Percentiles rank a stretch among this genome's conserved stretches.
These are phyloP conservation scores for Pholiota conissans DNA, from an alignment of 768 basidiomycete genomes.

Conservation along the genomic window DNA sequence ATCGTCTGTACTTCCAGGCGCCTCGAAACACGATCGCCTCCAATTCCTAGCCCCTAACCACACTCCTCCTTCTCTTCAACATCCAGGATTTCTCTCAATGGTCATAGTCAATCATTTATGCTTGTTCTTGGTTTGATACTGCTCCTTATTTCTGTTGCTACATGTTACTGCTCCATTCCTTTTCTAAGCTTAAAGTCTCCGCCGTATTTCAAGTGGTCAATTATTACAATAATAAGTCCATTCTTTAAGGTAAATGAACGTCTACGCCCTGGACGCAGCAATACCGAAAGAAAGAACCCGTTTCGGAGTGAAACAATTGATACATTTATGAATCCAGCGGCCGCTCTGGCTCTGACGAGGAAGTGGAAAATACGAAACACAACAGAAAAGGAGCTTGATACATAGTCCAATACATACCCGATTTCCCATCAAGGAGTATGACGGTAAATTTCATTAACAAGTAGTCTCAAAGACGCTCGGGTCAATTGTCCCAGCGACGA, in stretches of 20 bases:
- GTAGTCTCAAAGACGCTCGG: too few relatives aligned
- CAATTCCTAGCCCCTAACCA: background rate
- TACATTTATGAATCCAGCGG: too few relatives aligned
- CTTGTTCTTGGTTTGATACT: conserved; percentile 10
- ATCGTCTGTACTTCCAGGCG: background rate
- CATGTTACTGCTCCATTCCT: background rate
- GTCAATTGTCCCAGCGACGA: too few relatives aligned
- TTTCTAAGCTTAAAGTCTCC: conserved; percentile 2
- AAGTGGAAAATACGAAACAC: too few relatives aligned
- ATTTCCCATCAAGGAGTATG: too few relatives aligned
- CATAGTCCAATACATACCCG: too few relatives aligned
- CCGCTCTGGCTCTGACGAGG: too few relatives aligned
- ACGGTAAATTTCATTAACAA: too few relatives aligned
- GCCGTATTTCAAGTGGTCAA: background rate
- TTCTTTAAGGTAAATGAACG: background rate
- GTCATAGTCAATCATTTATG: conserved; percentile 15
- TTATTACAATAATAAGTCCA: conserved; percentile 8
- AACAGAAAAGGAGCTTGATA: too few relatives aligned
- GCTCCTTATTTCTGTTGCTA: conserved; percentile 2
- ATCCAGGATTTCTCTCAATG: background rate
- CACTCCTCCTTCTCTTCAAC: background rate
- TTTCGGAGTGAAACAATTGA: too few relatives aligned
- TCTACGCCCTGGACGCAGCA: too few relatives aligned
- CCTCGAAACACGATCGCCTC: conserved; percentile 1
- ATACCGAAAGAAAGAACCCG: too few relatives aligned